Evolutionary conservation across 495 filamentous ascomycete species (phyloP).

Genomic region (Penicillium silybi): DNA sequence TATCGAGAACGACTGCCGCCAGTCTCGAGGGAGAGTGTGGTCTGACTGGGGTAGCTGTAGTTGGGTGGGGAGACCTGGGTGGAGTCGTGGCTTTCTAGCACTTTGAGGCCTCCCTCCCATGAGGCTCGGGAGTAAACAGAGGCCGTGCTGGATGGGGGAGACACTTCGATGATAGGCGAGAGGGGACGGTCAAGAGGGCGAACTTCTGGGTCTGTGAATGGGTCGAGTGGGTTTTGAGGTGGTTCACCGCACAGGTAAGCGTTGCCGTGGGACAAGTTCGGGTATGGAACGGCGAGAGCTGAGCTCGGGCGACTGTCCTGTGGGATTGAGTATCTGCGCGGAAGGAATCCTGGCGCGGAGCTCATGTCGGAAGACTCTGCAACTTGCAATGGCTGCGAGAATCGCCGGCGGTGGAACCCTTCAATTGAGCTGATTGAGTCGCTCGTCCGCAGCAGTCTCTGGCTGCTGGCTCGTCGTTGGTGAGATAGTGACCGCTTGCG

Average conservation of each 20-base stretch:
- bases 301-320: neutral
- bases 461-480: slow-evolving; percentile 8
- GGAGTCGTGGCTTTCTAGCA: neutral
- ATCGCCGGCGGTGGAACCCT: neutral
- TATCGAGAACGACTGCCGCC: neutral
- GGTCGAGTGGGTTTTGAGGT: neutral
- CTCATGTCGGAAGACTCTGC: neutral
- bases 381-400: slow-evolving; percentile 4
- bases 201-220: slow-evolving; percentile 7
- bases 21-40: slow-evolving; percentile 1
- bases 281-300: slow-evolving; percentile 5
- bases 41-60: slow-evolving; percentile 17
- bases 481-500: slow-evolving; percentile 10
- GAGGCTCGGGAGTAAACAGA: slow-evolving; percentile 22
- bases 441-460: slow-evolving; percentile 14
- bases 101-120: neutral
- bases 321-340: neutral
- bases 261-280: slow-evolving; percentile 3
- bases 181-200: neutral
- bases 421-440: slow-evolving; percentile 9
- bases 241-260: slow-evolving; percentile 1
- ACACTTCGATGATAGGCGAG: slow-evolving; percentile 7
- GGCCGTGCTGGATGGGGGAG: slow-evolving; percentile 9
- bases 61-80: neutral
- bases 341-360: slow-evolving; percentile 2